Base-by-base conservation (phyloP, 176 grass and related monocot genomes). In the Aegilops bicornis region DNA sequence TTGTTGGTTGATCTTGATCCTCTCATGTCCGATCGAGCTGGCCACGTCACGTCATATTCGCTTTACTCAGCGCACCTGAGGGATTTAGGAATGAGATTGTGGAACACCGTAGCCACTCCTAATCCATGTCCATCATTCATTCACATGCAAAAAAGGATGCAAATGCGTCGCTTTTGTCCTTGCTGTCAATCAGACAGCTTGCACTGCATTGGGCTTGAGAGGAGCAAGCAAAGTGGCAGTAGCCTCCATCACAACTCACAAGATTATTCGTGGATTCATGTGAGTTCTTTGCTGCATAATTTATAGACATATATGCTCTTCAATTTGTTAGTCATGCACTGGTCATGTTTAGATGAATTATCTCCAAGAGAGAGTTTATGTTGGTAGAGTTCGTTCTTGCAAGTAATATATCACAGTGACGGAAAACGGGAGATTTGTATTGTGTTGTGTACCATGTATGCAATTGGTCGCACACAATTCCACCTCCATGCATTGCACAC, bases 181-280 rank as follows among this genome's bases (percentile, higher is more conserved):
- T 88, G 62, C 0, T 3, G 52, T 56, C 52, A 85, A 85, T 80
- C 86, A 50, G 82, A 88, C 89, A 88, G 62, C 69, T 88, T 61
- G 62, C 82, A 81, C 62, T 12, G 10, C 42, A 42, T 85, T 29
- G 71, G 24, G 60, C 35, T 79, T 82, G 54, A 58, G 43, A 50
- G 73, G 12, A 75, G 63, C 48, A 77, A 64, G 77, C 52, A 50
- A 86, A 85, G 82, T 81, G 82, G 43, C 43, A 43, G 10, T 3
- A 43, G 42, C 10, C 10, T 54, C 82, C 85, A 85, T 88, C 77
- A 88, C 70, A 88, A 71, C 39, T 91, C 77, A 52, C 24, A 14
- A 76, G 85, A 54, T 42, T 42, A 10, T 10, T 39, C 37, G 10
- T 39, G 37, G 37, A 39, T 39, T 39, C 8, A 39, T 39, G 10